Percentiles rank a stretch among this genome's conserved stretches.
These are phyloP conservation scores for Globisporangium megalacanthum DNA, from an alignment of 352 stramenopile genomes.

Conservation along the genomic window DNA sequence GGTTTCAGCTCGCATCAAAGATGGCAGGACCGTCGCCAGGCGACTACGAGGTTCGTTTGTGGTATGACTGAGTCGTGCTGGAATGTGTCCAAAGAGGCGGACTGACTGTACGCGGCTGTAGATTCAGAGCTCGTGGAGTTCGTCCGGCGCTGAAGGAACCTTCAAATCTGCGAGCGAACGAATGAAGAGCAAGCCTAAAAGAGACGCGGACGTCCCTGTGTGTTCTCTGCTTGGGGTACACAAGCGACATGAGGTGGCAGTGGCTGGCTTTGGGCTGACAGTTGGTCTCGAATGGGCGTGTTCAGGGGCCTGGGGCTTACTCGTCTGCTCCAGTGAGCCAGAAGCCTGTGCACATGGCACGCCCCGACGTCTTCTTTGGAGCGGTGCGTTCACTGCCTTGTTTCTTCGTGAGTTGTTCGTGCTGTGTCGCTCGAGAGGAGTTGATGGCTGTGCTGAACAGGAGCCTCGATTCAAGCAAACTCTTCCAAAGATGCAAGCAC, in stretches of 20 bases:
- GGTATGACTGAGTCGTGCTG: no score
- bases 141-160: conserved; percentile 43
- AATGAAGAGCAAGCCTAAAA: conserved; percentile 28
- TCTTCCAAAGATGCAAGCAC: conserved; percentile 42
- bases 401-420: background rate
- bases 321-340: conserved; percentile 31
- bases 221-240: conserved; percentile 4
- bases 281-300: background rate
- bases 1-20: conserved; percentile 38
- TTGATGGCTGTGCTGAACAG: conserved; percentile 14
- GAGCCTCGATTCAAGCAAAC: conserved; percentile 71
- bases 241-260: background rate
- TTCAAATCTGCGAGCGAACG: conserved; percentile 71
- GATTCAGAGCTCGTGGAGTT: conserved; percentile 62
- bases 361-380: conserved; percentile 65
- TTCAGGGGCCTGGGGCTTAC: conserved; percentile 58
- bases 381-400: conserved; percentile 24
- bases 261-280: background rate
- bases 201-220: conserved; percentile 38
- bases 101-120: conserved; percentile 7
- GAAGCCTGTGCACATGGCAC: conserved; percentile 57
- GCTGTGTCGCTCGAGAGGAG: background rate
- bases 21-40: conserved; percentile 40
- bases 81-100: background rate
- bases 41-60: conserved; percentile 57